Percentiles rank a stretch among this genome's conserved stretches.
Conservation (phyloP, 441 rosid genomes). For the Capsella rubella region DNA sequence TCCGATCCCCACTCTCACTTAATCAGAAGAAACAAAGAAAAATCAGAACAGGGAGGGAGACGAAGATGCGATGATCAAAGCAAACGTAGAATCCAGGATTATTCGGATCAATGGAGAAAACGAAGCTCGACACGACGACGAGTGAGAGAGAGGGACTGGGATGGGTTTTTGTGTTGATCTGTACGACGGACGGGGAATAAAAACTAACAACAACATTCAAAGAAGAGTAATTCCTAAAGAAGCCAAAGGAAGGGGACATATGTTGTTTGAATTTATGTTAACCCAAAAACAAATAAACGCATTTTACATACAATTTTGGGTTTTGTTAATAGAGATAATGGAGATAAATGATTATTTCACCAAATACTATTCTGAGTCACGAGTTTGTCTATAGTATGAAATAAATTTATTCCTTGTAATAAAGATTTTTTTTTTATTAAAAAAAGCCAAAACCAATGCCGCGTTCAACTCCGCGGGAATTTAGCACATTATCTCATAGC, state of each 20-base stretch:
- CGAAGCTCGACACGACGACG: not conserved
- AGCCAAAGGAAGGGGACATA: constrained; percentile 28
- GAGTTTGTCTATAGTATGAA: constrained; percentile 17
- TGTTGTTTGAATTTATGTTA: not conserved
- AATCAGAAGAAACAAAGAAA: not conserved
- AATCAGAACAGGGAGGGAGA: not conserved
- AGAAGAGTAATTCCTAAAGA: constrained; percentile 25
- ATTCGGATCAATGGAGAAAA: not conserved
- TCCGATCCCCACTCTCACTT: constrained; percentile 38
- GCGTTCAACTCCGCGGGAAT: constrained; percentile 73
- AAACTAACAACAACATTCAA: constrained; percentile 28
- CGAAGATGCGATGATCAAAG: constrained; percentile 11
- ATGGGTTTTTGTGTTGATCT: constrained; percentile 20
- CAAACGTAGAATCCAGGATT: not conserved
- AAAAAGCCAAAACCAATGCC: constrained; percentile 53
- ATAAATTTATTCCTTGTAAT: not conserved
- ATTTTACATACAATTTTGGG: no score
- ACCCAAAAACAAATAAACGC: not conserved
- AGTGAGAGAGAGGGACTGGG: not conserved
- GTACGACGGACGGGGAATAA: constrained; percentile 28
- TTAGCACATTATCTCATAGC: not conserved
- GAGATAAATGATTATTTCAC: constrained; percentile 1
- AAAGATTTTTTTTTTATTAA: not conserved
- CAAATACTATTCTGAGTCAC: constrained; percentile 24
- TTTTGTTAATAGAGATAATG: not conserved